A percentile compares a stretch with the other conserved stretches of the same genome.
These are phyloP conservation scores for Cryptococcus sp. DNA, from an alignment of 1,284 basidiomycete species.

Conservation along the genomic window DNA sequence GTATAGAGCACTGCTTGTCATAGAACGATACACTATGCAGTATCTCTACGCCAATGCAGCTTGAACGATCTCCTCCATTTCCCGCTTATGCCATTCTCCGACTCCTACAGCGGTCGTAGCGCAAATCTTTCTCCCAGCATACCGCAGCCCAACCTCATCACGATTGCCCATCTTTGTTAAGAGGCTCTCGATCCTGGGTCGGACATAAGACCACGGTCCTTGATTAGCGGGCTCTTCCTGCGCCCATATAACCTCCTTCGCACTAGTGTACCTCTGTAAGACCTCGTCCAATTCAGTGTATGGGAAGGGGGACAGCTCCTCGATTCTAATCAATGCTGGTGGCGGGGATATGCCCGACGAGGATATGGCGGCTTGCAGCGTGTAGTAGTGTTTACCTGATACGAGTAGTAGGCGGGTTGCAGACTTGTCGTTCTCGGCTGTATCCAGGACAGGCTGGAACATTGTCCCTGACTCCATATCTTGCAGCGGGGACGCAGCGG, in stretches of 20 bases:
- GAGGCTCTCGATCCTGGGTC: slow-evolving; percentile 60
- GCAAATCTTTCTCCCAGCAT: slow-evolving; percentile 68
- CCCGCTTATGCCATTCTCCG: slow-evolving; percentile 65
- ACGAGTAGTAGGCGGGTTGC: slow-evolving; percentile 53
- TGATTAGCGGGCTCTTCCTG: slow-evolving; percentile 89
- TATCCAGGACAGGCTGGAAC: slow-evolving; percentile 72
- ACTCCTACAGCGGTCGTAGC: slow-evolving; percentile 77
- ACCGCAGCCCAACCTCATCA: slow-evolving; percentile 52
- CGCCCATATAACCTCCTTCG: slow-evolving; percentile 63
- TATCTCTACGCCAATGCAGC: slow-evolving; percentile 49
- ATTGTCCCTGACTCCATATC: slow-evolving; percentile 65
- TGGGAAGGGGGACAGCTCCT: slow-evolving; percentile 85
- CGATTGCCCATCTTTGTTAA: slow-evolving; percentile 52
- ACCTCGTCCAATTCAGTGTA: slow-evolving; percentile 60
- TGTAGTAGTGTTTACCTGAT: slow-evolving; percentile 84
- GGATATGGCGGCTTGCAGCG: slow-evolving; percentile 69
- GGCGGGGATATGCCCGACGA: slow-evolving; percentile 47
- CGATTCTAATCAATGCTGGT: slow-evolving; percentile 72
- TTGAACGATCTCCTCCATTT: slow-evolving; percentile 65
- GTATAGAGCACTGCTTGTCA: no score
- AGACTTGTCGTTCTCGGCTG: slow-evolving; percentile 49
- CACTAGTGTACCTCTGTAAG: slow-evolving; percentile 57
- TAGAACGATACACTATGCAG: no score
- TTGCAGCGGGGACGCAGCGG: slow-evolving; percentile 67
- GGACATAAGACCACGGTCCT: slow-evolving; percentile 72